phyloP scores from a whole-genome alignment of 495 filamentous ascomycete genomes.

The Coniosporium apollinis region DNA sequence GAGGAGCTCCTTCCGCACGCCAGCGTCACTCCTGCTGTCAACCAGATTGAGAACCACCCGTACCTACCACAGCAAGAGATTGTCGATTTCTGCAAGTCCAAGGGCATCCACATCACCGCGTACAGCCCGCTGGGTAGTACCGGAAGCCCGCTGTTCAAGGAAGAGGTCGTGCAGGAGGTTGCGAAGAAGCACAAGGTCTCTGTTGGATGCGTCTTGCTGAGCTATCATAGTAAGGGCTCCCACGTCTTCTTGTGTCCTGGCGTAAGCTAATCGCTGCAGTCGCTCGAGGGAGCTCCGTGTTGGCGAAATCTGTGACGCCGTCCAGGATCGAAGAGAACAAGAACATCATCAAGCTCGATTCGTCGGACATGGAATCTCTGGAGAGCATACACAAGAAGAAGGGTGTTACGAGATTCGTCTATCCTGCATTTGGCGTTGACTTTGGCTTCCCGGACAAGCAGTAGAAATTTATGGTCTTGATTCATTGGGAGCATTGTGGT shows the following conservation, averaged over 20 bases:
- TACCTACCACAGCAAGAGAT: conserved; percentile 75
- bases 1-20: conserved; percentile 53
- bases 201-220: conserved; percentile 47
- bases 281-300: conserved; percentile 51
- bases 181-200: conserved; percentile 51
- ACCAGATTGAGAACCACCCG: conserved; percentile 86
- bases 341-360: conserved; percentile 49
- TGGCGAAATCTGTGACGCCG: conserved; percentile 65
- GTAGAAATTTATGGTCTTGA: no score
- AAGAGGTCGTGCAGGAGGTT: conserved; percentile 49
- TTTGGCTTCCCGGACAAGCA: conserved; percentile 65
- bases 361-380: conserved; percentile 46
- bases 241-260: background rate
- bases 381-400: conserved; percentile 41
- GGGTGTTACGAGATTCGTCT: conserved; percentile 54
- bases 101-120: conserved; percentile 33
- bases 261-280: conserved; percentile 29
- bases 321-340: conserved; percentile 59
- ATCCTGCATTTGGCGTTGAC: conserved; percentile 60
- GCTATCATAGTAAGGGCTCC: conserved; percentile 48
- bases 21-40: conserved; percentile 57
- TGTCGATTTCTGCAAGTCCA: conserved; percentile 34
- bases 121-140: conserved; percentile 62
- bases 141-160: conserved; percentile 52
- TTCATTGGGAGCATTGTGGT: no score